Conservation (phyloP, 805 yeast genomes). For the Nakazawaea holstii region DNA sequence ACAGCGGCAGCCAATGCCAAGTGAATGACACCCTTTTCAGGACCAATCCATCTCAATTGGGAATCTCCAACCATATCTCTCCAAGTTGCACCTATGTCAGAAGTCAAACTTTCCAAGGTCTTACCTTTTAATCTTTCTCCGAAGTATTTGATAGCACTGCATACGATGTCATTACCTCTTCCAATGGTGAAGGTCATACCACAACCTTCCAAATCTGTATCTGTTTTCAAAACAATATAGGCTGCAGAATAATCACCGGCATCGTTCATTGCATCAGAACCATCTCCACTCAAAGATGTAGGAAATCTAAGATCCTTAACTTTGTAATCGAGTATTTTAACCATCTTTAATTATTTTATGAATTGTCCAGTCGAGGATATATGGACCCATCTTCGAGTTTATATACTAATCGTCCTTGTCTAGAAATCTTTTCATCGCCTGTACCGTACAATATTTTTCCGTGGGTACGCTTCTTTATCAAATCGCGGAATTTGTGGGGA, state of each 20-base stretch:
- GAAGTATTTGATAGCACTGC: conserved; percentile 29
- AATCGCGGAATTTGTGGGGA: not conserved
- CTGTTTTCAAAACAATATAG: conserved; percentile 28
- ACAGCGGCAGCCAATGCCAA: conserved; percentile 35
- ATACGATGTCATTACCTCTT: conserved; percentile 30
- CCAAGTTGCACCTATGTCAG: conserved; percentile 37
- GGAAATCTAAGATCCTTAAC: conserved; percentile 24
- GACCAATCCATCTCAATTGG: conserved; percentile 39
- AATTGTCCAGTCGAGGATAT: no score
- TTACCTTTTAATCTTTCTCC: conserved; percentile 31
- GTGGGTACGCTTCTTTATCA: not conserved
- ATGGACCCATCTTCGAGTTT: no score
- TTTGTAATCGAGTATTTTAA: not conserved
- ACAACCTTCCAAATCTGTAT: conserved; percentile 25
- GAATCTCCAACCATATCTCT: conserved; percentile 32
- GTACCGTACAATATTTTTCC: not conserved
- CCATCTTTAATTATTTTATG: not conserved
- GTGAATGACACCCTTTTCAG: conserved; percentile 38
- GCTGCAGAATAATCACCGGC: conserved; percentile 37
- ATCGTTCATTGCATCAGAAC: conserved; percentile 38
- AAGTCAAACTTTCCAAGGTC: conserved; percentile 24
- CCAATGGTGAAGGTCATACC: conserved; percentile 40
- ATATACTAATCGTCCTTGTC: no score
- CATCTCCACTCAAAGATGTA: conserved; percentile 32
- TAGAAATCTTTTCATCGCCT: no score